Evolutionary conservation across 2,329 filamentous ascomycete species (phyloP), one percentile per base, ranked within the genome.

Genomic region (Diplodia sapinea): DNA sequence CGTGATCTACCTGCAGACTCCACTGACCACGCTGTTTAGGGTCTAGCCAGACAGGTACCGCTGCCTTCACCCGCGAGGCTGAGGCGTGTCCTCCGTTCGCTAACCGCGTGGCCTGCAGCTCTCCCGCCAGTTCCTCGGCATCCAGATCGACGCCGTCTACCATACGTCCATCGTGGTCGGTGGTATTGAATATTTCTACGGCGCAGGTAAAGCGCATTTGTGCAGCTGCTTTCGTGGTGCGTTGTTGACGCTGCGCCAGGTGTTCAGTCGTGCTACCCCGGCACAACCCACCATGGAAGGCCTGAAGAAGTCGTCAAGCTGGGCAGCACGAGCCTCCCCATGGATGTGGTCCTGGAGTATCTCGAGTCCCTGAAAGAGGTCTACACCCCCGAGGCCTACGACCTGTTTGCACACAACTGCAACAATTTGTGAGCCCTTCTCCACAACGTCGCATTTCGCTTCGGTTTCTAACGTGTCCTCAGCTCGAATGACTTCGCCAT

Each of bases 361-460:
- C 81, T 99, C 1, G 90, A 95, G 66, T 96, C 93, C 4, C 76
- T 98, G 61, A 89, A 90, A 69, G 84, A 89, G 1, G 89, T 96
- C 12, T 99, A 96, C 75, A 96, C 93, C 0, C 83, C 90, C 9
- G 89, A 93, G 87, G 91, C 92, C 0, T 98, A 98, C 75, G 93
- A 97, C 75, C 82, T 97, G 5, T 97, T 92, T 82, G 73, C 87
- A 33, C 93, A 97, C 79, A 99, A 99, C 77, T 98, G 94, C 82
- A 99, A 98, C 81, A 97, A 97, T 79, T 99, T 98, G 70, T 72
- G 38, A 56, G 62, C 62, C 4, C 13, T 26, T 29, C 17, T 38
- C n/a, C 26, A 1, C 17, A 17, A 15, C 8, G 43, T 2, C 26
- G n/a, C 40, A 38, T 11, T 26, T 26, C 23, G 23, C 23, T 26